phyloP scores from a whole-genome alignment of 331 rosid genomes.

The Cydonia oblonga region DNA sequence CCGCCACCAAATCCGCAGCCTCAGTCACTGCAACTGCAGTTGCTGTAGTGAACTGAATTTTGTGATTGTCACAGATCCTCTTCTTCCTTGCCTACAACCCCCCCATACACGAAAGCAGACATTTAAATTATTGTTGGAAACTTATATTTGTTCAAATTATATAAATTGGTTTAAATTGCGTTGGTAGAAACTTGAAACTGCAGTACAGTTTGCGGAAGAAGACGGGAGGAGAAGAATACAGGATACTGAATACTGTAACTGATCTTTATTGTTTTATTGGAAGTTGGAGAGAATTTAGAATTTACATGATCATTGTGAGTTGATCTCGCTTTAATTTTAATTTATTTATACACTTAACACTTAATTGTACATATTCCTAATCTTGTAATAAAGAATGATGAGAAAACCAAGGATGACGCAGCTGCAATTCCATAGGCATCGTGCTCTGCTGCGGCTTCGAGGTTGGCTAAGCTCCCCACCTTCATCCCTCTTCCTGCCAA shows the following conservation, averaged over 20 bases:
- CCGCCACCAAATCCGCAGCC: too few species aligned
- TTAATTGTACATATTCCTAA: background rate
- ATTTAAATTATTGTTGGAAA: too few species aligned
- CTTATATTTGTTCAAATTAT: too few species aligned
- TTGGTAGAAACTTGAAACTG: too few species aligned
- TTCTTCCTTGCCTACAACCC: too few species aligned
- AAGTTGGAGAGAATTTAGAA: background rate
- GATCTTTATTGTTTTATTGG: background rate
- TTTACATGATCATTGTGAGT: background rate
- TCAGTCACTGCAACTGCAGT: too few species aligned
- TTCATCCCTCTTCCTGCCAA: background rate
- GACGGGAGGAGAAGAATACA: too few species aligned
- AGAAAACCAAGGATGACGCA: background rate
- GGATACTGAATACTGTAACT: background rate
- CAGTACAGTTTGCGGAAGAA: too few species aligned
- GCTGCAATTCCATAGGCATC: background rate
- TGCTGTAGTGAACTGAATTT: too few species aligned
- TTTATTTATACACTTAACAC: background rate
- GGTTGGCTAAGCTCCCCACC: background rate
- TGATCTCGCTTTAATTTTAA: background rate
- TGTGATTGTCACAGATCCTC: too few species aligned
- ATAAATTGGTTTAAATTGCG: too few species aligned
- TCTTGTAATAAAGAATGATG: background rate
- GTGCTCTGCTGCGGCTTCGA: background rate
- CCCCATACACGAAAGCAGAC: too few species aligned